Percentiles rank a stretch among this genome's conserved stretches.
Conservation (phyloP, 345 rosid species). For the Diplotaxis tenuifolia region DNA sequence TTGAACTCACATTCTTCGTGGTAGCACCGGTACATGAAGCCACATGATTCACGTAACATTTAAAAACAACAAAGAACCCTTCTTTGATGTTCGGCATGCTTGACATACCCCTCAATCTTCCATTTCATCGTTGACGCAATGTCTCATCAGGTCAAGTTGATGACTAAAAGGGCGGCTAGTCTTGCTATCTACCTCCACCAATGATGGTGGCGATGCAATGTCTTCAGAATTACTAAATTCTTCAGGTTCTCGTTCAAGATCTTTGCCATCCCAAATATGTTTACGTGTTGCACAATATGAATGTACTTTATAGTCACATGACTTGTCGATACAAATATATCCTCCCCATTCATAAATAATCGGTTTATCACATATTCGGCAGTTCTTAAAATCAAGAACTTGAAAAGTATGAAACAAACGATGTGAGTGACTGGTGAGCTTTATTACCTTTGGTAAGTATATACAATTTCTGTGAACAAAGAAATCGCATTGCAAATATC, state of each 20-base stretch:
- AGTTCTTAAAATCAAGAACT: background rate
- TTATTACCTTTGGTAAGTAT: conserved; percentile 3
- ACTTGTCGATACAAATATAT: background rate
- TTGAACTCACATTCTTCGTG: background rate
- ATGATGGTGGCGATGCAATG: too few relatives aligned
- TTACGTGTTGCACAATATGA: background rate
- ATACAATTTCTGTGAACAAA: background rate
- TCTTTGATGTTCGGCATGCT: background rate
- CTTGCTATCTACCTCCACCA: too few relatives aligned
- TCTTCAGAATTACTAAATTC: too few relatives aligned
- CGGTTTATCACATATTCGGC: background rate
- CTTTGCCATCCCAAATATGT: conserved; percentile 9
- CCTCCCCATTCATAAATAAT: background rate
- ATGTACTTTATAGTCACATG: conserved; percentile 2
- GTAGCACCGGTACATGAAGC: background rate
- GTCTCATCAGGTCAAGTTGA: too few relatives aligned
- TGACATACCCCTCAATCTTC: too few relatives aligned
- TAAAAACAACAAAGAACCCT: conserved; percentile 10
- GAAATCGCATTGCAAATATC: background rate
- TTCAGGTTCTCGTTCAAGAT: background rate
- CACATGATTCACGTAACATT: background rate
- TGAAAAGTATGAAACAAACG: background rate
- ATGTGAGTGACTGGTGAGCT: background rate
- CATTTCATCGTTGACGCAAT: too few relatives aligned
- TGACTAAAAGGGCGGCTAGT: too few relatives aligned